Base-by-base conservation (phyloP, 768 basidiomycete species). In the Amylocystis lapponica region DNA sequence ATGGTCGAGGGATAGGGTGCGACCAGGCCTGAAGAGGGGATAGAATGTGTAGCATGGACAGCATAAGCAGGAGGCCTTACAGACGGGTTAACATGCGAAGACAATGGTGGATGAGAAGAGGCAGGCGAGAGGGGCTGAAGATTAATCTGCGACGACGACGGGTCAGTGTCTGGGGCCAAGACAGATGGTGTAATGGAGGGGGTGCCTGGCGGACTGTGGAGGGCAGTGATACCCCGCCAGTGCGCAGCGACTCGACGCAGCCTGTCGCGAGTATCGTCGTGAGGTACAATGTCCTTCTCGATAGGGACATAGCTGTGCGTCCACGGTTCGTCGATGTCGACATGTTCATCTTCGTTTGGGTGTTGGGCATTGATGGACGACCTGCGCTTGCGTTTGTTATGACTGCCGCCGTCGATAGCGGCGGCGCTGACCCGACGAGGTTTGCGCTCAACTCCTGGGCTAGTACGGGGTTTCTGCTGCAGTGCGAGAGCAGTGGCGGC, bases 171-270 rank as follows among this genome's bases (percentile, higher is more conserved):
- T 41, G 59, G 59, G 21, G 63, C 55, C 44, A 69, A 46, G 22
- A 63, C 41, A 11, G 66, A 63, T 16, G 69, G 68, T 5, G 66
- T 58, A 3, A 63, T 55, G 55, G 59, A 26, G 54, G 55, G 42
- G 52, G 58, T 52, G 53, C 56, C 36, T 50, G 60, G 46, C 53
- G 53, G 44, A 10, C 17, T 20, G 4, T 21, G 4, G 47, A 78
- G 63, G 6, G 82, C 83, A n/a, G 78, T 74, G 23, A 86, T 64
- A 2, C 85, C 83, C 8, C 84, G 66, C 83, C 83, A 87, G 14
- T 71, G 63, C 17, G 74, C 69, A 10, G 83, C 82, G 14, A 78
- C 74, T n/a, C 66, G 64, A n/a, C 72, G 68, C 2, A 86, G 69
- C 29, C 66, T 72, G 27, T 68, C 65, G 9, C 77, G 69, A 3